Conservation (phyloP, 2,329 filamentous ascomycete genomes). For the Fusarium sp. region DNA sequence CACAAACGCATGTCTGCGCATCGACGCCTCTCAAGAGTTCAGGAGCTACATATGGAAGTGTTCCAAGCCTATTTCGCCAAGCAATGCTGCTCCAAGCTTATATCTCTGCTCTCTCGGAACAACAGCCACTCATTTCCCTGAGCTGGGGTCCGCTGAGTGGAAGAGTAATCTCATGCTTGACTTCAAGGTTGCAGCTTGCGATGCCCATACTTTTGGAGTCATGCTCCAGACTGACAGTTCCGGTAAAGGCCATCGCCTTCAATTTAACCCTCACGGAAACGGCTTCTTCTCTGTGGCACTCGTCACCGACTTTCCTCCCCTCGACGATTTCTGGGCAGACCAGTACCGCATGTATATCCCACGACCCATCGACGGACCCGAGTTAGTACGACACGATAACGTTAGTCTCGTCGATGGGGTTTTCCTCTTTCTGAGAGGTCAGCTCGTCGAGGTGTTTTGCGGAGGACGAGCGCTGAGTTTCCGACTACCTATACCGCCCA, state of each 20-base stretch:
- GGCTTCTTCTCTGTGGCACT: slow-evolving; percentile 45
- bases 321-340: slow-evolving; percentile 54
- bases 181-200: slow-evolving; percentile 40
- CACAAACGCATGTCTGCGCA: slow-evolving; percentile 39
- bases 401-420: slow-evolving; percentile 43
- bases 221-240: slow-evolving; percentile 44
- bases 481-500: slow-evolving; percentile 38
- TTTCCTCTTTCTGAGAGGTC: slow-evolving; percentile 41
- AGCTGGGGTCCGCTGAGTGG: slow-evolving; percentile 32
- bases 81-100: slow-evolving; percentile 38
- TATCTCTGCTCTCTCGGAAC: slow-evolving; percentile 43
- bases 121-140: slow-evolving; percentile 42
- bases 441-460: slow-evolving; percentile 46
- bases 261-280: slow-evolving; percentile 36
- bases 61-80: slow-evolving; percentile 33
- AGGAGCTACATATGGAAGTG: slow-evolving; percentile 30
- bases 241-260: slow-evolving; percentile 43
- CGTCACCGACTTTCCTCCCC: slow-evolving; percentile 46
- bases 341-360: slow-evolving; percentile 49
- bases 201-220: slow-evolving; percentile 46
- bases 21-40: slow-evolving; percentile 41
- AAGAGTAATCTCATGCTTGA: slow-evolving; percentile 37
- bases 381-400: slow-evolving; percentile 48
- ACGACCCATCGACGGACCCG: slow-evolving; percentile 49
- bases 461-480: slow-evolving; percentile 47